Evolutionary conservation across 2,329 filamentous ascomycete genomes (phyloP).

Genomic region (Harringtonia lauricola): DNA sequence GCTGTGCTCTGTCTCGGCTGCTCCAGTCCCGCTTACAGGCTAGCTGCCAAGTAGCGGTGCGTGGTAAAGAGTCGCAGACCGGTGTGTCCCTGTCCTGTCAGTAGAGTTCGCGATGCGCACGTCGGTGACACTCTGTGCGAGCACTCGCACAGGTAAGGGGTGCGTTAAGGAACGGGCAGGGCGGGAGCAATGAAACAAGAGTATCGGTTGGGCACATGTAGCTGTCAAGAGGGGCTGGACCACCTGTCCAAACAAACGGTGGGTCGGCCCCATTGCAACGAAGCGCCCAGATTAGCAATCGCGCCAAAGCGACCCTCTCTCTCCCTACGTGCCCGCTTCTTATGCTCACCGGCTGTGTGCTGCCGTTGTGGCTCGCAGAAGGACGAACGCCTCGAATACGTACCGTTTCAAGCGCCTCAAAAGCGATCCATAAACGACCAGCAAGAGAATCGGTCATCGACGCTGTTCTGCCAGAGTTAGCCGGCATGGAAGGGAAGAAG

Average conservation of each 20-base stretch:
- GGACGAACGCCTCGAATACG: no score
- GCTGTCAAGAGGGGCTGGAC: neutral
- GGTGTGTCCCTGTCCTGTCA: neutral
- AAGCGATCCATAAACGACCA: neutral
- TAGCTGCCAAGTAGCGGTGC: neutral
- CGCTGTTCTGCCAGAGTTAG: neutral
- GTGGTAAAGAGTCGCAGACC: neutral
- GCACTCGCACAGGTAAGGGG: neutral
- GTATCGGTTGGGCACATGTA: neutral
- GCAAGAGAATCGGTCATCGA: neutral
- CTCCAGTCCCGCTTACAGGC: no score
- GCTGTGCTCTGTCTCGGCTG: no score
- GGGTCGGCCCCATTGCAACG: no score
- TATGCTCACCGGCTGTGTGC: no score
- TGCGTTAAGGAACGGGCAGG: neutral
- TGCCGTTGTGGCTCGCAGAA: no score
- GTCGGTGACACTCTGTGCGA: neutral
- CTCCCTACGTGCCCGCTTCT: no score
- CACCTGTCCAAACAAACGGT: neutral
- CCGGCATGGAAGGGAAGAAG: neutral
- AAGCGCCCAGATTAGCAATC: no score
- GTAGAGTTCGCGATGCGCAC: neutral
- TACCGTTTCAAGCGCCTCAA: no score
- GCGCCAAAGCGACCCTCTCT: no score
- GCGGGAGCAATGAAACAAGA: neutral